These are phyloP conservation scores for Microsporum audouinii DNA, from an alignment of 2,329 filamentous ascomycete genomes.

Conservation along the genomic window DNA sequence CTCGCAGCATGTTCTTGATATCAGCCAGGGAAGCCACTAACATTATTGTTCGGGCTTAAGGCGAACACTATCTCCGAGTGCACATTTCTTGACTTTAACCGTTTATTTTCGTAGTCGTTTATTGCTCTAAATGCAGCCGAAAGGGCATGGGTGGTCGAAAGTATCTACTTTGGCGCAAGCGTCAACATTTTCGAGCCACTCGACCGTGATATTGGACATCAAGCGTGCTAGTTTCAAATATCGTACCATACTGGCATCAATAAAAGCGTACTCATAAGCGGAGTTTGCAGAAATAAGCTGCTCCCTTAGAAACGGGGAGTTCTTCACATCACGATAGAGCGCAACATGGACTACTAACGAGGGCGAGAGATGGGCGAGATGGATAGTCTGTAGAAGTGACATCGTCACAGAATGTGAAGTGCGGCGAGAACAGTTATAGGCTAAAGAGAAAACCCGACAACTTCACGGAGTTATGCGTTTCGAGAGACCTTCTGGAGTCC, in stretches of 20 bases:
- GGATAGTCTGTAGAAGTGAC: slow-evolving; percentile 50
- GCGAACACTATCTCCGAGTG: slow-evolving; percentile 80
- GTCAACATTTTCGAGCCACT: slow-evolving; percentile 6
- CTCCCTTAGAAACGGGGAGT: slow-evolving; percentile 64
- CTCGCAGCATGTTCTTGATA: neutral
- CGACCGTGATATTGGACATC: slow-evolving; percentile 7
- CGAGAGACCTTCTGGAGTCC: neutral
- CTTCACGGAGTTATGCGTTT: neutral
- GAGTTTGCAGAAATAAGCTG: slow-evolving; percentile 77
- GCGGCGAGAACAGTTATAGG: neutral
- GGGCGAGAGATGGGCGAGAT: slow-evolving; percentile 63
- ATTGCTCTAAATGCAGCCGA: slow-evolving; percentile 69
- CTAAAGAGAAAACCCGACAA: neutral
- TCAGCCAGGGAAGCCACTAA: slow-evolving; percentile 29
- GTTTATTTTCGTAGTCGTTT: slow-evolving; percentile 48
- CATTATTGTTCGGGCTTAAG: slow-evolving; percentile 72
- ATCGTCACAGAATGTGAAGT: slow-evolving; percentile 10
- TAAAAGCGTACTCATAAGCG: slow-evolving; percentile 84
- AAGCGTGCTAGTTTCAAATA: neutral
- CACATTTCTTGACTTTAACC: slow-evolving; percentile 68
- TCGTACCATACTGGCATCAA: slow-evolving; percentile 69
- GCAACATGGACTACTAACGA: slow-evolving; percentile 58
- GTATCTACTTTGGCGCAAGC: slow-evolving; percentile 39
- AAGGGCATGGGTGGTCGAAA: slow-evolving; percentile 61
- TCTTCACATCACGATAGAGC: slow-evolving; percentile 64